Conservation (phyloP, 768 basidiomycete genomes). For the Daedaleopsis sinensis region DNA sequence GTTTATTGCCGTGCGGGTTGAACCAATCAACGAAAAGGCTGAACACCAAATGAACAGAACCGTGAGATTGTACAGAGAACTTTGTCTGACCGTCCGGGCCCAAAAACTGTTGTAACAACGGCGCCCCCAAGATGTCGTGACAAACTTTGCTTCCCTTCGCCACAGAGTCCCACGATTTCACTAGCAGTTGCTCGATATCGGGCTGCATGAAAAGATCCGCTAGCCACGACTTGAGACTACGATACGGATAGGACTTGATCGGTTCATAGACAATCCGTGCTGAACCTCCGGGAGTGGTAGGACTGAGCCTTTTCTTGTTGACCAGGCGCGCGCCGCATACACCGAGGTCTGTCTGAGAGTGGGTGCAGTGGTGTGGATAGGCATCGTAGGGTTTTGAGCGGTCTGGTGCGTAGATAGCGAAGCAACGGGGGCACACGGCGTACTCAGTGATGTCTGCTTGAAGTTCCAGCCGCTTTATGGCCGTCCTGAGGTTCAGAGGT, state of each 20-base stretch:
- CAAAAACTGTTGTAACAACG: too few species aligned
- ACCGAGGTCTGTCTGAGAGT: not conserved
- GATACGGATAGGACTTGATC: constrained; percentile 8
- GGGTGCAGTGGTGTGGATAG: constrained; percentile 10
- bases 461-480: constrained; percentile 1
- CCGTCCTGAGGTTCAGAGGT: constrained; percentile 6
- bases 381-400: not conserved
- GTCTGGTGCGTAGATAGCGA: constrained; percentile 6
- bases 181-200: constrained; percentile 9
- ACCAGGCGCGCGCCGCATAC: not conserved
- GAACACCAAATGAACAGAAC: too few species aligned
- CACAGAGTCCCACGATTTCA: too few species aligned
- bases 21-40: too few species aligned
- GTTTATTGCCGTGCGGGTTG: too few species aligned
- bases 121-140: too few species aligned
- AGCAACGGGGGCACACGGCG: constrained; percentile 13
- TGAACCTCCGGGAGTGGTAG: not conserved
- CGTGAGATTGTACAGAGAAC: too few species aligned
- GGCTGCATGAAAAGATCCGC: constrained; percentile 15
- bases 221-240: constrained; percentile 15
- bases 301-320: not conserved
- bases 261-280: not conserved
- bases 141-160: too few species aligned
- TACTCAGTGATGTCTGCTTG: constrained; percentile 1
- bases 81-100: too few species aligned